phyloP scores from a whole-genome alignment of 2,329 filamentous ascomycete genomes.

The Parastagonospora avenae region DNA sequence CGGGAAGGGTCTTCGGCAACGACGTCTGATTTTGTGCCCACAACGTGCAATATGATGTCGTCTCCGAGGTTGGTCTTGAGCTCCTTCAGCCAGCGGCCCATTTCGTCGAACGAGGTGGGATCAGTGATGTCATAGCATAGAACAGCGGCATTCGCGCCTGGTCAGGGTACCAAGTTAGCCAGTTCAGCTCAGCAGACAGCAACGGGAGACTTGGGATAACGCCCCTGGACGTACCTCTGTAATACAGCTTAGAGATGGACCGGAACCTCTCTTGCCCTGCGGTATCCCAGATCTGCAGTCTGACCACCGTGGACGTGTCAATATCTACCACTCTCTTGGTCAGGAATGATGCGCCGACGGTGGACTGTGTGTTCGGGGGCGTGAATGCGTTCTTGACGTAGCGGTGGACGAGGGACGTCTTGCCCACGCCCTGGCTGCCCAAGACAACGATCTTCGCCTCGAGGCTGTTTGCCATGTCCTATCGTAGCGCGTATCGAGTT shows the following conservation, averaged over 20 bases:
- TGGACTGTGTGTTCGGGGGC: constrained; percentile 57
- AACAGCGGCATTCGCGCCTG: constrained; percentile 87
- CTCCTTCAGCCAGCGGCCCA: constrained; percentile 89
- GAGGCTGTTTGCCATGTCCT: constrained; percentile 58
- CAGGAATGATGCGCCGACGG: constrained; percentile 60
- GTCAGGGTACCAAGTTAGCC: constrained; percentile 3
- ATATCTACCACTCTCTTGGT: constrained; percentile 73
- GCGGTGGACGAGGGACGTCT: constrained; percentile 77
- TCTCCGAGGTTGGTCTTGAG: constrained; percentile 76
- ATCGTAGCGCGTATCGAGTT: neutral
- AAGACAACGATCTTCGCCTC: constrained; percentile 84
- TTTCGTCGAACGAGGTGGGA: constrained; percentile 82
- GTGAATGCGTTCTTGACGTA: constrained; percentile 76
- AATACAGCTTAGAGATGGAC: constrained; percentile 93
- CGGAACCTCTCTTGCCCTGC: constrained; percentile 95
- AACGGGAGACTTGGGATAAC: neutral
- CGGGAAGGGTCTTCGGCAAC: constrained; percentile 80
- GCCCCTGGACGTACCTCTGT: constrained; percentile 61
- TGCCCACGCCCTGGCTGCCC: constrained; percentile 78
- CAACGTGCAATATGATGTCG: constrained; percentile 88
- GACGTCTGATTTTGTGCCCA: constrained; percentile 80
- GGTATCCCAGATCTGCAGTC: constrained; percentile 97
- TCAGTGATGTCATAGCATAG: constrained; percentile 95
- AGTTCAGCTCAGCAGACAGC: neutral
- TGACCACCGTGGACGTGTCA: constrained; percentile 82